phyloP scores from a whole-genome alignment of 2,329 filamentous ascomycete species.

The Endothia cerciana region DNA sequence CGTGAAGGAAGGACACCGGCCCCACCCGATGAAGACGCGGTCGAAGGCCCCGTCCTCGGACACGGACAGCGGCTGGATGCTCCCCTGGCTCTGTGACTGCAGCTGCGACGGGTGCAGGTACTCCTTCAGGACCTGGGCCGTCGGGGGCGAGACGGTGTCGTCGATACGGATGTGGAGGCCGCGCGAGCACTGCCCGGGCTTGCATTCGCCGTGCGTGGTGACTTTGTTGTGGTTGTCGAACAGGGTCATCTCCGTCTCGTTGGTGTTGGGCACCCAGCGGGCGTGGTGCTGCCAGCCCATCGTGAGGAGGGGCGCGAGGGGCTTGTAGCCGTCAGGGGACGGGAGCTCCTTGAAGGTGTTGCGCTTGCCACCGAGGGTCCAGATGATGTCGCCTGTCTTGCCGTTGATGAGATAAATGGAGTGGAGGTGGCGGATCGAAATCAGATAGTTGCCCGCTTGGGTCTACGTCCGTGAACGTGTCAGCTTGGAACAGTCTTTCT shows the following conservation, averaged over 20 bases:
- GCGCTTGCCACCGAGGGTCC: constrained; percentile 55
- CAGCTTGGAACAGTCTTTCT: not conserved
- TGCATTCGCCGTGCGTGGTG: constrained; percentile 37
- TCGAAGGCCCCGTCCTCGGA: constrained; percentile 6
- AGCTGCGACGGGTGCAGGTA: constrained; percentile 44
- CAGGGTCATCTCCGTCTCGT: constrained; percentile 39
- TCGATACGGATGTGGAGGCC: constrained; percentile 46
- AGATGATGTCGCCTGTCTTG: constrained; percentile 51
- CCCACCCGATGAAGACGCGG: constrained; percentile 51
- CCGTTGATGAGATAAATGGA: constrained; percentile 52
- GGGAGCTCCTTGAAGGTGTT: constrained; percentile 46
- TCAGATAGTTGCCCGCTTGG: constrained; percentile 52
- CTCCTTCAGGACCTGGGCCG: constrained; percentile 44
- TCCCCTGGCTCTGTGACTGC: constrained; percentile 45
- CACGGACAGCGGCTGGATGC: constrained; percentile 40
- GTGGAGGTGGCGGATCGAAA: constrained; percentile 55
- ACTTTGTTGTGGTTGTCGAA: constrained; percentile 49
- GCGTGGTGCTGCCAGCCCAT: constrained; percentile 53
- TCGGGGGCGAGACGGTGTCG: constrained; percentile 39
- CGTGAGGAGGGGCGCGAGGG: constrained; percentile 28
- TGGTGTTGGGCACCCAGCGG: constrained; percentile 41
- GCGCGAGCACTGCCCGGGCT: constrained; percentile 36
- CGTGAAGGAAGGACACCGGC: constrained; percentile 50
- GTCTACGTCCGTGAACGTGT: constrained; percentile 17
- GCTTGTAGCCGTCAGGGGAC: not conserved